These are phyloP conservation scores for Centella asiatica DNA, from an alignment of 129 eudicot genomes.

Conservation along the genomic window DNA sequence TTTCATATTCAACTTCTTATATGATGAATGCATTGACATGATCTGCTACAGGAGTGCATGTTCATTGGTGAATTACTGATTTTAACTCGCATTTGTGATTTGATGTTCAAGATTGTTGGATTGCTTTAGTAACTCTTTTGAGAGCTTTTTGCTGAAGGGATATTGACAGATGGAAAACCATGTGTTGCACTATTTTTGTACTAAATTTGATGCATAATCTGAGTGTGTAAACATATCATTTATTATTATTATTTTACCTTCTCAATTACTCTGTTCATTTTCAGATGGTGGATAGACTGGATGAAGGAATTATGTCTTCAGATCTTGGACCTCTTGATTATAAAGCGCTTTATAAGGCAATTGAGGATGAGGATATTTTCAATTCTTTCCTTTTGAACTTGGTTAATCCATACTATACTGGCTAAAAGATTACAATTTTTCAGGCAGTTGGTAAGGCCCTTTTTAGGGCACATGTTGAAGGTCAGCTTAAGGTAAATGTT, in stretches of 20 bases:
- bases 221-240: too few relatives aligned
- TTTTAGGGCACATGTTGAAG: slow-evolving; percentile 97
- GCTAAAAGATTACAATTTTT: slow-evolving; percentile 18
- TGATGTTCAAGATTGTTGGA: not conserved
- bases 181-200: too few relatives aligned
- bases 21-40: not conserved
- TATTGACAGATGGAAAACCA: too few relatives aligned
- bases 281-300: slow-evolving; percentile 96
- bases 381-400: slow-evolving; percentile 3
- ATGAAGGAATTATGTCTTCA: slow-evolving; percentile 67
- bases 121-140: not conserved
- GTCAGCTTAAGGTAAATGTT: slow-evolving; percentile 78
- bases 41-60: not conserved
- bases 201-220: not conserved
- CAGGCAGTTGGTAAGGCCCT: slow-evolving; percentile 99
- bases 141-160: too few relatives aligned
- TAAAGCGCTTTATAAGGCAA: slow-evolving; percentile 95
- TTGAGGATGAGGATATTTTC: slow-evolving; percentile 2
- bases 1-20: not conserved
- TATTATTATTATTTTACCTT: not conserved
- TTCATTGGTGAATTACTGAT: slow-evolving; percentile 10
- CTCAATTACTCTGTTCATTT: slow-evolving; percentile 9
- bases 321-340: slow-evolving; percentile 88
- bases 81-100: not conserved
- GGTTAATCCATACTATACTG: too few relatives aligned